Evolutionary conservation across 768 basidiomycete species (phyloP).

Genomic region (Lactarius sanguifluus): DNA sequence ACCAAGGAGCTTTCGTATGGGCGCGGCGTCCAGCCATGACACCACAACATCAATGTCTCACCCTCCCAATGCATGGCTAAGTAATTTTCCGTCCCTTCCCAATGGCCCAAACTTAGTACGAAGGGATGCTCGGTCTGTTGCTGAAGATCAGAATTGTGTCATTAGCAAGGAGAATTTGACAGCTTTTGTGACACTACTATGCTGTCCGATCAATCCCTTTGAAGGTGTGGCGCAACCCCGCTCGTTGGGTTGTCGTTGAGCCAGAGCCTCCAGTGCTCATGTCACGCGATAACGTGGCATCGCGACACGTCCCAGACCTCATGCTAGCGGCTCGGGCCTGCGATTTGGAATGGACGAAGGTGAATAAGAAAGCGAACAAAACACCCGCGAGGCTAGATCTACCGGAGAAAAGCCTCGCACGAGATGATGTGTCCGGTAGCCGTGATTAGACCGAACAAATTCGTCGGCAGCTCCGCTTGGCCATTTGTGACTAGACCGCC

Average conservation of each 20-base stretch:
- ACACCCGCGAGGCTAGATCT: background rate
- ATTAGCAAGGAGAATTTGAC: background rate
- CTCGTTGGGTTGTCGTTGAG: background rate
- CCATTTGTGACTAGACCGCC: slow-evolving; percentile 3
- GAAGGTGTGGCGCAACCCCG: background rate
- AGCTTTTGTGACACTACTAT: background rate
- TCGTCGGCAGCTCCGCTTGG: background rate
- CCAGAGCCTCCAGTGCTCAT: background rate
- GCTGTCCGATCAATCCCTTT: background rate
- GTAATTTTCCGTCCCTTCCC: background rate
- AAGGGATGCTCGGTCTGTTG: slow-evolving; percentile 5
- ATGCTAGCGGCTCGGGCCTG: background rate
- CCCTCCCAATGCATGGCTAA: background rate
- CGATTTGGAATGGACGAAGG: background rate
- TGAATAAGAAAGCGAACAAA: background rate
- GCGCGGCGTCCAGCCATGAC: background rate
- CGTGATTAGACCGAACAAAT: background rate
- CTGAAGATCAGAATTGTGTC: background rate
- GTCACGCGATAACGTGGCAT: slow-evolving; percentile 4
- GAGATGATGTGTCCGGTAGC: background rate
- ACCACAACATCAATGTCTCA: slow-evolving; percentile 2
- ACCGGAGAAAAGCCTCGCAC: background rate
- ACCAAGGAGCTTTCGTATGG: slow-evolving; percentile 2
- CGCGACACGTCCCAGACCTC: background rate
- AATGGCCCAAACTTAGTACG: background rate